Evolutionary conservation across 768 basidiomycete genomes (phyloP).

Genomic region (Rhizopogon roseolus): DNA sequence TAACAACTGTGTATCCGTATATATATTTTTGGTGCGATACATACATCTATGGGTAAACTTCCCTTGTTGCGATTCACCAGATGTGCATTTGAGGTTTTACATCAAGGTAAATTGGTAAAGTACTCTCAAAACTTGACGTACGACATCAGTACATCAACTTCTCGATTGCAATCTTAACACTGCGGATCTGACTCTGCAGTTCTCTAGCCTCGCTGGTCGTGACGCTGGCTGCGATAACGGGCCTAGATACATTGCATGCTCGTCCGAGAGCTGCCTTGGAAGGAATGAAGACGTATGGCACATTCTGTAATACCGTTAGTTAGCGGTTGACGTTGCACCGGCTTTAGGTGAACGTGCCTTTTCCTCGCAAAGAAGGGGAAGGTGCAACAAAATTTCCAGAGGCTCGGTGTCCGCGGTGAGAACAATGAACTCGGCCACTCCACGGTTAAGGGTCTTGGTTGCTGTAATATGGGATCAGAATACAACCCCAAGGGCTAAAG

Average conservation of each 20-base stretch:
- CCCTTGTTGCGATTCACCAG: no score
- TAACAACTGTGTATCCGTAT: neutral
- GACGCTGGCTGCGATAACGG: conserved; percentile 92
- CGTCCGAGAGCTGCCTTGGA: conserved; percentile 94
- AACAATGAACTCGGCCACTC: conserved; percentile 96
- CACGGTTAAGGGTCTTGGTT: conserved; percentile 97
- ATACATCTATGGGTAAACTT: no score
- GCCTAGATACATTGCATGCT: conserved; percentile 91
- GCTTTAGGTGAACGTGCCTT: conserved; percentile 52
- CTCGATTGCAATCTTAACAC: conserved; percentile 60
- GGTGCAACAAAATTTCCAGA: conserved; percentile 94
- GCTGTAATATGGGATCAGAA: conserved; percentile 40
- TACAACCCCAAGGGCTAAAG: neutral
- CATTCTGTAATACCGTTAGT: neutral
- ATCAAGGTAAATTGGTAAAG: no score
- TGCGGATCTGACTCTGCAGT: conserved; percentile 82
- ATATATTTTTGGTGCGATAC: neutral
- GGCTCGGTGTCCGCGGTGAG: conserved; percentile 97
- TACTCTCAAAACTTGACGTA: no score
- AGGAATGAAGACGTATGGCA: conserved; percentile 88
- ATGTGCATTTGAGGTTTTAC: no score
- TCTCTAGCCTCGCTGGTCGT: conserved; percentile 96
- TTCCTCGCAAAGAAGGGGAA: conserved; percentile 96
- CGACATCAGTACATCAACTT: conserved; percentile 40
- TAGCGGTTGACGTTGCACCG: neutral